phyloP scores from a whole-genome alignment of 768 basidiomycete species.

The Leccinellum albellum region DNA sequence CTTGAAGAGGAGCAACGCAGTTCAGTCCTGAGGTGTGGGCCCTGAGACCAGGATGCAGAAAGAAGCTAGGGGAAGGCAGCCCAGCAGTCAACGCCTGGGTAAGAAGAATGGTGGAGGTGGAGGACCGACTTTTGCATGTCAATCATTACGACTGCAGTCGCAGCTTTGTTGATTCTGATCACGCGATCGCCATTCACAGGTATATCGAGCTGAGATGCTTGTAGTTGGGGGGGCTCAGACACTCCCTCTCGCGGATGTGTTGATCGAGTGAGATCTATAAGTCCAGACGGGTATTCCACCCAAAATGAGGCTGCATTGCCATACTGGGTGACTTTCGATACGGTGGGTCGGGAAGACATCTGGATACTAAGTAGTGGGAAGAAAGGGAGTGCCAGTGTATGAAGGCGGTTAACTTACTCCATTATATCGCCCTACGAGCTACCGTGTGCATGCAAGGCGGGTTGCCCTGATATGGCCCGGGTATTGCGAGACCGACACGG shows the following conservation, averaged over 20 bases:
- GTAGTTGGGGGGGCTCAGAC: slow-evolving; percentile 31
- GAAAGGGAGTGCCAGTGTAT: neutral
- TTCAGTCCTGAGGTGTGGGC: slow-evolving; percentile 52
- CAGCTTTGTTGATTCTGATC: slow-evolving; percentile 46
- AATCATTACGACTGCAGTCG: slow-evolving; percentile 57
- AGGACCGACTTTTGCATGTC: slow-evolving; percentile 71
- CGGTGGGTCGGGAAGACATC: slow-evolving; percentile 45
- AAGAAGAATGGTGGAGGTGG: neutral
- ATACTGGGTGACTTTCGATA: slow-evolving; percentile 46
- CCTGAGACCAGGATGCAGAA: slow-evolving; percentile 59
- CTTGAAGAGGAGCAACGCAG: slow-evolving; percentile 54
- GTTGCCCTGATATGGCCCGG: neutral
- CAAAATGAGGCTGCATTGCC: slow-evolving; percentile 56
- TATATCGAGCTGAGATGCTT: slow-evolving; percentile 47
- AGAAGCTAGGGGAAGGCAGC: slow-evolving; percentile 42
- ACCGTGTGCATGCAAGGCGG: neutral
- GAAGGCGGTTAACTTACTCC: slow-evolving; percentile 1
- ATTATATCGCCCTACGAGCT: slow-evolving; percentile 1
- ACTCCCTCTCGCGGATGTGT: slow-evolving; percentile 33
- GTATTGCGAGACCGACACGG: neutral
- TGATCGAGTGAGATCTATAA: slow-evolving; percentile 57
- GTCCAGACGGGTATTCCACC: slow-evolving; percentile 65
- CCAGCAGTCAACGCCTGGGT: slow-evolving; percentile 1
- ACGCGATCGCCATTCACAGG: slow-evolving; percentile 48
- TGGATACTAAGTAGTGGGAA: slow-evolving; percentile 5